phyloP scores from a whole-genome alignment of 2,329 filamentous ascomycete species.

The Sporothrix variecibatus region DNA sequence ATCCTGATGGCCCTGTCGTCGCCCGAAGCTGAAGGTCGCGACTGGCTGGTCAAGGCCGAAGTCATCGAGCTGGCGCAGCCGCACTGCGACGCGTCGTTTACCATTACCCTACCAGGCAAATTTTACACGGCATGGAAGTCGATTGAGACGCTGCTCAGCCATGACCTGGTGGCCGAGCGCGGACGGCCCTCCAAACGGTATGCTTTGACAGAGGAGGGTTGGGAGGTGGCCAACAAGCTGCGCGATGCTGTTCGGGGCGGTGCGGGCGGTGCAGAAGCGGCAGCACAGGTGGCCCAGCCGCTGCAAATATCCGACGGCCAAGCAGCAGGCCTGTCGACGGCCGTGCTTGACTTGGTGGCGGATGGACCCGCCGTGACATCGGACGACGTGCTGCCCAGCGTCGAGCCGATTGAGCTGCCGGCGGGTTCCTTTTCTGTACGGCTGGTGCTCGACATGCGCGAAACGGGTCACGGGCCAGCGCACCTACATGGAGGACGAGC shows the following conservation, averaged over 20 bases:
- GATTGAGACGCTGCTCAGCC: conserved; percentile 73
- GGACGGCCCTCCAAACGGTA: conserved; percentile 70
- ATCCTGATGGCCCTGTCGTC: conserved; percentile 67
- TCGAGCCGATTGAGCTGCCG: conserved; percentile 62
- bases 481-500: conserved; percentile 74
- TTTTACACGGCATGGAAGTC: conserved; percentile 82
- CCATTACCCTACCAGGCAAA: conserved; percentile 63
- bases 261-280: not conserved
- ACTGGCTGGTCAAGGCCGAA: conserved; percentile 66
- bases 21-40: conserved; percentile 54
- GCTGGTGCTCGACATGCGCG: conserved; percentile 70
- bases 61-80: conserved; percentile 70
- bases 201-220: conserved; percentile 73
- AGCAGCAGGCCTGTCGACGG: not conserved
- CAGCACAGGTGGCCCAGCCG: not conserved
- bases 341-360: conserved; percentile 20
- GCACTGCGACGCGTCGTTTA: conserved; percentile 73
- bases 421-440: conserved; percentile 71
- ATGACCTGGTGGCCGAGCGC: conserved; percentile 72
- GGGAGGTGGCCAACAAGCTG: conserved; percentile 70
- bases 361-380: conserved; percentile 28
- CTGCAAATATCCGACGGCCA: not conserved
- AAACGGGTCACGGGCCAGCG: conserved; percentile 74
- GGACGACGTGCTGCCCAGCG: conserved; percentile 44
- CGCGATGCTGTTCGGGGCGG: conserved; percentile 45